Conservation (phyloP, 768 basidiomycete genomes). For the Exsudoporus frostii region DNA sequence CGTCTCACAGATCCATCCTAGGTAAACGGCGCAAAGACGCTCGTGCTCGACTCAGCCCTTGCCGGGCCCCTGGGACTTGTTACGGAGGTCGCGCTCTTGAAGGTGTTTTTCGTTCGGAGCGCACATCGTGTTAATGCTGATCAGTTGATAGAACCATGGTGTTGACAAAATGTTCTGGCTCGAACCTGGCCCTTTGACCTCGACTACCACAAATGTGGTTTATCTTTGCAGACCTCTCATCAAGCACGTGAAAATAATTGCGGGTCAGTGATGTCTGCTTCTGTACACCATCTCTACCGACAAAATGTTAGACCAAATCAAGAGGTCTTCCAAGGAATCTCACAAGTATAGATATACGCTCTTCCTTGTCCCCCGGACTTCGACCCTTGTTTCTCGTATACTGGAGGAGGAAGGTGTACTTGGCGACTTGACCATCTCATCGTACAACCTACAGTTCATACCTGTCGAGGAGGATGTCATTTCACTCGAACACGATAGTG, state of each 20-base stretch:
- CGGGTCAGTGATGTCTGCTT: slow-evolving; percentile 52
- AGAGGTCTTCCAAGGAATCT: slow-evolving; percentile 65
- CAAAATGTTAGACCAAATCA: slow-evolving; percentile 77
- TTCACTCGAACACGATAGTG: slow-evolving; percentile 81
- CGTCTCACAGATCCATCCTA: slow-evolving; percentile 29
- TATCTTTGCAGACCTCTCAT: slow-evolving; percentile 91
- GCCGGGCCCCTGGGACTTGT: slow-evolving; percentile 92
- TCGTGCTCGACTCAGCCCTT: slow-evolving; percentile 85
- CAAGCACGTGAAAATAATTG: slow-evolving; percentile 82
- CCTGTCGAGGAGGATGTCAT: slow-evolving; percentile 91
- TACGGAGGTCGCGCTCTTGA: slow-evolving; percentile 90
- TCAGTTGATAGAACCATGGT: slow-evolving; percentile 79
- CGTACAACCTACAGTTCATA: slow-evolving; percentile 92
- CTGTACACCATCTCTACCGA: slow-evolving; percentile 20
- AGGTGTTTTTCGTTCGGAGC: slow-evolving; percentile 48
- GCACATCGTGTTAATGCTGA: slow-evolving; percentile 5
- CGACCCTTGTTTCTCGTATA: slow-evolving; percentile 79
- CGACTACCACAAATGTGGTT: slow-evolving; percentile 83
- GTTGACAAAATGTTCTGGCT: slow-evolving; percentile 99
- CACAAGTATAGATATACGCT: slow-evolving; percentile 83
- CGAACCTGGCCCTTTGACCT: slow-evolving; percentile 80
- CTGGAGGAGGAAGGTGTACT: slow-evolving; percentile 97
- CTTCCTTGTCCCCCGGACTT: slow-evolving; percentile 82
- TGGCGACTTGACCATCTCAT: slow-evolving; percentile 84
- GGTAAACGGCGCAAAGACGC: slow-evolving; percentile 93